phyloP scores from a whole-genome alignment of 192 early-diverging fungal genomes.

The Coemansia reversa region DNA sequence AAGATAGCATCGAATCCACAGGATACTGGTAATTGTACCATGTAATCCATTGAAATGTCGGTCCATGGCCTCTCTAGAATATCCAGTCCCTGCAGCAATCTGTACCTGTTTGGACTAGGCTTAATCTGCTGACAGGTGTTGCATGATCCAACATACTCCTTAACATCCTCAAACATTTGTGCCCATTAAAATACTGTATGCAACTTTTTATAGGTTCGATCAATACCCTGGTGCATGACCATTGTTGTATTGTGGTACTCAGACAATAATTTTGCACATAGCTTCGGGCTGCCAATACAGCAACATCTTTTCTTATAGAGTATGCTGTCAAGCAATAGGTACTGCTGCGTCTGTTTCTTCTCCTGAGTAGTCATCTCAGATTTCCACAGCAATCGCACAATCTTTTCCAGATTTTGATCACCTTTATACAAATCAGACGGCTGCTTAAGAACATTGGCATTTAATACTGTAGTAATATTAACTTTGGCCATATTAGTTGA shows the following conservation, averaged over 20 bases:
- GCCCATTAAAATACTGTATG: conserved; percentile 8
- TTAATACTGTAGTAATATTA: no score
- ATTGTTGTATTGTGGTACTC: conserved; percentile 12
- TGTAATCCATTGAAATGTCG: no score
- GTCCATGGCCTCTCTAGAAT: no score
- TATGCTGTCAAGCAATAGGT: not conserved
- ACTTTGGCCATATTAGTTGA: no score
- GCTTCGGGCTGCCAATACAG: not conserved
- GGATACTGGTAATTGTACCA: no score
- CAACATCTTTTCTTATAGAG: conserved; percentile 3
- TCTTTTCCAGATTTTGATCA: no score
- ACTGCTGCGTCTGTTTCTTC: no score
- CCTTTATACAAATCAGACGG: no score
- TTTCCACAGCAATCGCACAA: not conserved
- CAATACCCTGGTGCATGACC: not conserved
- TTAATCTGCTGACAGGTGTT: conserved; percentile 11
- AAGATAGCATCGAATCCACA: no score
- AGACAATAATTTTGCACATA: not conserved
- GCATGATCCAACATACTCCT: conserved; percentile 4
- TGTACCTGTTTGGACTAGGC: not conserved
- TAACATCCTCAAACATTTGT: conserved; percentile 5
- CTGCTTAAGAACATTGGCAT: no score
- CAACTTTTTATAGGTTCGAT: conserved; percentile 9
- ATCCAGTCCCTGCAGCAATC: no score
- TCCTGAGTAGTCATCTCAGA: no score